Evolutionary conservation across 1,284 basidiomycete genomes (phyloP).

Genomic region (Leccinum laetum): DNA sequence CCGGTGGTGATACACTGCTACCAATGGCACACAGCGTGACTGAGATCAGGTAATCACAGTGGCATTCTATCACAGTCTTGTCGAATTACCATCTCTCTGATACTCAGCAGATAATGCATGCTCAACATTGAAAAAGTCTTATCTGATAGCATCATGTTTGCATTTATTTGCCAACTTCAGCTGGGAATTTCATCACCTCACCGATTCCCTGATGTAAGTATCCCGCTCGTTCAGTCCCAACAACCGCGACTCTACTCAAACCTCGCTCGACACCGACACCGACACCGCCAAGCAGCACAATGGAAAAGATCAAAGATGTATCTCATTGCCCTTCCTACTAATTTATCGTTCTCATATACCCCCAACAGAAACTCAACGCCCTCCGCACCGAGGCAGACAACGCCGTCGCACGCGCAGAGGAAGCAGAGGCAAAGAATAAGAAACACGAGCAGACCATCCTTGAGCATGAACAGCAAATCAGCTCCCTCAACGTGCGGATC

Average conservation of each 20-base stretch:
- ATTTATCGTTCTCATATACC: not conserved
- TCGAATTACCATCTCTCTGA: no score
- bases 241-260: not conserved
- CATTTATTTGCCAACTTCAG: no score
- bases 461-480: conserved; percentile 87
- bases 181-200: no score
- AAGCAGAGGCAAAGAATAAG: conserved; percentile 87
- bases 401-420: conserved; percentile 79
- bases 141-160: no score
- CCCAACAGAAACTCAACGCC: conserved; percentile 59
- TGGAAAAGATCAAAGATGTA: conserved; percentile 78
- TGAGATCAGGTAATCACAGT: no score
- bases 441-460: conserved; percentile 79
- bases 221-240: conserved; percentile 18
- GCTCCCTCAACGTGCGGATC: conserved; percentile 82
- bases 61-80: no score
- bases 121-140: no score
- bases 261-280: not conserved
- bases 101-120: no score
- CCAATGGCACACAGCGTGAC: no score
- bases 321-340: not conserved
- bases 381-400: conserved; percentile 89
- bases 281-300: conserved; percentile 36
- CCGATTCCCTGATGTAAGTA: conserved; percentile 5
- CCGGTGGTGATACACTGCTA: no score